Evolutionary conservation across 495 filamentous ascomycete species (phyloP).

Genomic region (Penicillium crystallinum): DNA sequence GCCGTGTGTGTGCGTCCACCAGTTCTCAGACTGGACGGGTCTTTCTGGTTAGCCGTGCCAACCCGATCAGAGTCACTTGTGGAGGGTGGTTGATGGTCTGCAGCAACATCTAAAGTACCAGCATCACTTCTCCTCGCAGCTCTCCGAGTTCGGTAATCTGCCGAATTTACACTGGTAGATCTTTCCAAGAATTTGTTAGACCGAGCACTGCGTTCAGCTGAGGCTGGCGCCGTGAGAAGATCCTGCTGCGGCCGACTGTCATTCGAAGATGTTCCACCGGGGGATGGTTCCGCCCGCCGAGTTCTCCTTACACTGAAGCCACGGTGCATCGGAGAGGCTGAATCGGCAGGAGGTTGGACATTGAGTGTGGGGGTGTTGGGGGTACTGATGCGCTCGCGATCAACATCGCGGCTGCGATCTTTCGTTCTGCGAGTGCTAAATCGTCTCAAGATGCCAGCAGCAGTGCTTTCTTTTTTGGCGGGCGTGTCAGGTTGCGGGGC

Average conservation of each 20-base stretch:
- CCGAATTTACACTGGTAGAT: slow-evolving; percentile 82
- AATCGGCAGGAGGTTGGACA: slow-evolving; percentile 67
- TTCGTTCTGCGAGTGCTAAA: slow-evolving; percentile 81
- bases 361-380: slow-evolving; percentile 65
- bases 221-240: slow-evolving; percentile 63
- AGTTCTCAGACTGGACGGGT: slow-evolving; percentile 28
- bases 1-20: slow-evolving; percentile 45
- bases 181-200: slow-evolving; percentile 63
- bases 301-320: slow-evolving; percentile 76
- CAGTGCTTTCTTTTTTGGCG: slow-evolving; percentile 79
- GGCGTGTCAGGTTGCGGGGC: slow-evolving; percentile 57
- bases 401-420: slow-evolving; percentile 46
- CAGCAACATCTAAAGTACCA: slow-evolving; percentile 46
- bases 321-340: slow-evolving; percentile 58
- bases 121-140: slow-evolving; percentile 52
- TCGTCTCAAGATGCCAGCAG: slow-evolving; percentile 77
- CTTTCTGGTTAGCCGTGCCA: slow-evolving; percentile 40
- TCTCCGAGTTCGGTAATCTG: slow-evolving; percentile 63
- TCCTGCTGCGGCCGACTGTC: slow-evolving; percentile 67
- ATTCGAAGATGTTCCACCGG: slow-evolving; percentile 52
- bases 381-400: slow-evolving; percentile 51
- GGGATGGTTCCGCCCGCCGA: slow-evolving; percentile 55
- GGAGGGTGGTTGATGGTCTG: slow-evolving; percentile 53
- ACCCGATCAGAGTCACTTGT: slow-evolving; percentile 80
- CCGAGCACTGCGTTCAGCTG: slow-evolving; percentile 52